Conservation (phyloP, 441 rosid genomes). For the Gossypium davidsonii region DNA sequence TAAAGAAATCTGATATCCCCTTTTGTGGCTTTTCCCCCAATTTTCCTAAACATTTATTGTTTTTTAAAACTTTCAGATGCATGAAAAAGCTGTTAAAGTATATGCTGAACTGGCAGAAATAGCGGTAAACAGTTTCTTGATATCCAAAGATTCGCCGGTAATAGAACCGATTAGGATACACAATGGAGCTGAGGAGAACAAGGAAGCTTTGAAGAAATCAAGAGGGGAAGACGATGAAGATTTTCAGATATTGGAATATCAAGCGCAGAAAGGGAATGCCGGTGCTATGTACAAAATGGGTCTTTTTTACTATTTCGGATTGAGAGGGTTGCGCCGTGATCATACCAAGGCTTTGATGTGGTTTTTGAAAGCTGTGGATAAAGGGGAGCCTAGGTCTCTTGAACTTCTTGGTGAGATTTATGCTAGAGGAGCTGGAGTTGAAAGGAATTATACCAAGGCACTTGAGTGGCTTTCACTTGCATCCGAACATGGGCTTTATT, state of each 20-base stretch:
- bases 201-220: constrained; percentile 79
- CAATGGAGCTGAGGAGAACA: constrained; percentile 91
- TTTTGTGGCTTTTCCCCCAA: neutral
- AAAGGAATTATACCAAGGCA: constrained; percentile 86
- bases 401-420: constrained; percentile 95
- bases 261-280: constrained; percentile 93
- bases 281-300: constrained; percentile 87
- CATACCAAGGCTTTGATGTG: constrained; percentile 77
- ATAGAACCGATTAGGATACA: constrained; percentile 90
- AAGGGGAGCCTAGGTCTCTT: constrained; percentile 90
- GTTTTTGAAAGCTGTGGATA: constrained; percentile 84
- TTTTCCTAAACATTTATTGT: constrained; percentile 8
- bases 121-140: constrained; percentile 88
- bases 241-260: constrained; percentile 93
- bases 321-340: constrained; percentile 94
- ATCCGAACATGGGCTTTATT: constrained; percentile 63
- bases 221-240: constrained; percentile 96
- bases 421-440: constrained; percentile 96
- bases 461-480: constrained; percentile 90
- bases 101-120: constrained; percentile 90
- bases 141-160: constrained; percentile 85
- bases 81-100: constrained; percentile 65
- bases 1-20: neutral
- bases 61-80: constrained; percentile 50
- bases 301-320: constrained; percentile 81